phyloP scores from a whole-genome alignment of 768 basidiomycete species.

The Rhizopogon roseolus region DNA sequence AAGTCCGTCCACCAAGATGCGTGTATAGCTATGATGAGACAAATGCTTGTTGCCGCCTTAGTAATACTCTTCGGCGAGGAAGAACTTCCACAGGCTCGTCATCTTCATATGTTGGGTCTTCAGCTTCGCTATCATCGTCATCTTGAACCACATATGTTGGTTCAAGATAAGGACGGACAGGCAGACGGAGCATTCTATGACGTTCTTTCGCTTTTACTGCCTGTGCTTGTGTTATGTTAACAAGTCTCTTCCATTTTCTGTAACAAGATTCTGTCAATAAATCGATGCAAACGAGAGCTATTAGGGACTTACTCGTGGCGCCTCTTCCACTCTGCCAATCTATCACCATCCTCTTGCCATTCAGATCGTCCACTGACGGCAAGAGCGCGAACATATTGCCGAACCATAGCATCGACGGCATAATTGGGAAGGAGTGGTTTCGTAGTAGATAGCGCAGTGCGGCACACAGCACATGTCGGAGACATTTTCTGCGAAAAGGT shows the following conservation, averaged over 20 bases:
- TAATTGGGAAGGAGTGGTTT: conserved; percentile 62
- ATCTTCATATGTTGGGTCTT: conserved; percentile 4
- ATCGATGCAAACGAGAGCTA: background rate
- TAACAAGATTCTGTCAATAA: background rate
- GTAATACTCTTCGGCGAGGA: background rate
- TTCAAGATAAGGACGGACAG: background rate
- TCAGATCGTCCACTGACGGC: conserved; percentile 42
- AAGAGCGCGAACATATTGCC: conserved; percentile 49
- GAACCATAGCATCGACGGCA: conserved; percentile 53
- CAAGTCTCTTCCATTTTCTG: conserved; percentile 25
- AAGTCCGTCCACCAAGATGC: background rate
- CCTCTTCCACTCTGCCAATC: conserved; percentile 44
- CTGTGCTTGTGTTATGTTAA: conserved; percentile 5
- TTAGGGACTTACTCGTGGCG: conserved; percentile 46
- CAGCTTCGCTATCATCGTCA: conserved; percentile 5
- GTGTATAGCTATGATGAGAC: background rate
- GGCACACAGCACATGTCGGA: conserved; percentile 58
- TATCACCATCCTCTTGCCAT: conserved; percentile 48
- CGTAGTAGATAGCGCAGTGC: conserved; percentile 35
- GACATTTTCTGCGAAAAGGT: conserved; percentile 29
- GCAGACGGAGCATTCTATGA: background rate
- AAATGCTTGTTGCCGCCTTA: background rate
- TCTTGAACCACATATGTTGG: background rate
- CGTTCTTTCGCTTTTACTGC: conserved; percentile 16
- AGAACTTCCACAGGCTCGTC: background rate